Percentiles rank a stretch among this genome's conserved stretches.
phyloP scores from a whole-genome alignment of 2,329 filamentous ascomycete species.

The Pyrenophora seminiperda region DNA sequence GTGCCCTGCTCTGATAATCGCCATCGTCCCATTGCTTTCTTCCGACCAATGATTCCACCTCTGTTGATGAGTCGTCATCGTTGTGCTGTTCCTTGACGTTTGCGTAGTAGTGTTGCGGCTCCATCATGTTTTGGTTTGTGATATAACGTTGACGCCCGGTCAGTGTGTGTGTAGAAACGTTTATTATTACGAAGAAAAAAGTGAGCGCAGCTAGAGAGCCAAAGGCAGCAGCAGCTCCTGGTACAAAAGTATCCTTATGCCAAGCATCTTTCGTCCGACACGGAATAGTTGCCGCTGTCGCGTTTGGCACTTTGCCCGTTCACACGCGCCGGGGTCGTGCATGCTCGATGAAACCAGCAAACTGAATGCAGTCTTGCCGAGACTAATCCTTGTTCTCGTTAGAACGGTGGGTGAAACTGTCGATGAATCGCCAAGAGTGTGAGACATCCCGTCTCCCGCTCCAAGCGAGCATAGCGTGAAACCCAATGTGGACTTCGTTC shows the following conservation, averaged over 20 bases:
- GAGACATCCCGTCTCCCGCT: constrained; percentile 27
- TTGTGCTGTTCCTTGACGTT: constrained; percentile 35
- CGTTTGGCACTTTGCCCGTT: constrained; percentile 30
- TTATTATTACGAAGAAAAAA: constrained; percentile 12
- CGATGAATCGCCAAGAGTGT: constrained; percentile 42
- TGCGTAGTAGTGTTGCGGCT: constrained; percentile 39
- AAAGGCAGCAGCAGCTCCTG: constrained; percentile 20
- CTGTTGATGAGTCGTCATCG: constrained; percentile 42
- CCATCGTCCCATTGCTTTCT: constrained; percentile 34
- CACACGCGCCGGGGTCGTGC: constrained; percentile 7
- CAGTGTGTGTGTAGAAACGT: constrained; percentile 8
- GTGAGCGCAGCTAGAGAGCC: constrained; percentile 38
- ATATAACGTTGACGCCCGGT: constrained; percentile 31
- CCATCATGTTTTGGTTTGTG: constrained; percentile 28
- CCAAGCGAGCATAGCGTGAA: constrained; percentile 31
- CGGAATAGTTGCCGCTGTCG: constrained; percentile 21
- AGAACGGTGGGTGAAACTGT: constrained; percentile 34
- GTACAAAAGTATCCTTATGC: constrained; percentile 21
- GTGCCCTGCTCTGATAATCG: constrained; percentile 24
- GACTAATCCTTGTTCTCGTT: constrained; percentile 28
- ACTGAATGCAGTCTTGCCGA: constrained; percentile 18
- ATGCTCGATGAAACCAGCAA: constrained; percentile 21
- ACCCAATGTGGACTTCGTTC: constrained; percentile 28
- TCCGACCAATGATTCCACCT: constrained; percentile 41
- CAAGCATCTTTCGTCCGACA: constrained; percentile 18